Evolutionary conservation across 306 rosid species (phyloP).

Genomic region (Hippophae gyantsensis): DNA sequence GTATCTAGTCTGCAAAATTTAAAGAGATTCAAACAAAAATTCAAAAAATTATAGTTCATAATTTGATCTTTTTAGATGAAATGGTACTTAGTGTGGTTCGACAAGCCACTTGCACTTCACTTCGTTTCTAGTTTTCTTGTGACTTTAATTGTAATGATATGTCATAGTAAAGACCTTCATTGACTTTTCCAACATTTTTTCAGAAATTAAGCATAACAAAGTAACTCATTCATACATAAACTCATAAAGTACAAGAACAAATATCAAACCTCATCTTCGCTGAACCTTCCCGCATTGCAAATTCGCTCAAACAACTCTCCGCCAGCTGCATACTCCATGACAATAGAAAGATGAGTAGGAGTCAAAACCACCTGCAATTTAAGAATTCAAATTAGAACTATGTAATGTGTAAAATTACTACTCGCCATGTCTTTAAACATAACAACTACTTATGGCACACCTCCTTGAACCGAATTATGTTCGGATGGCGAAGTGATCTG

Average conservation of each 20-base stretch:
- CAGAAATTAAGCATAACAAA: slow-evolving; percentile 8
- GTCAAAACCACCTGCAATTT: slow-evolving; percentile 67
- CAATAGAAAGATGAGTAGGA: slow-evolving; percentile 77
- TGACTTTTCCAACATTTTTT: slow-evolving; percentile 1
- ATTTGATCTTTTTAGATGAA: too few species aligned
- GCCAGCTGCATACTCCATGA: slow-evolving; percentile 89
- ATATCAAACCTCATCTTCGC: slow-evolving; percentile 67
- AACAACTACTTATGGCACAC: slow-evolving; percentile 16
- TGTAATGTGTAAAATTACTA: neutral
- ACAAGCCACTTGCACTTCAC: too few species aligned
- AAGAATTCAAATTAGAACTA: slow-evolving; percentile 8
- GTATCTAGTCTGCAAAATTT: slow-evolving; percentile 59
- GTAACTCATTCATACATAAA: neutral
- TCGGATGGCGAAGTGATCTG: slow-evolving; percentile 70
- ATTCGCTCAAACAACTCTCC: slow-evolving; percentile 80
- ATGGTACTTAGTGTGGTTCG: too few species aligned
- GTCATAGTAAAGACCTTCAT: too few species aligned
- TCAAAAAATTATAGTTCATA: too few species aligned
- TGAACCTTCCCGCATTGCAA: slow-evolving; percentile 75
- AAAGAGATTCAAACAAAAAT: neutral
- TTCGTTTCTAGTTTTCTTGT: too few species aligned
- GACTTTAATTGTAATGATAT: too few species aligned
- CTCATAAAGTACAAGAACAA: neutral
- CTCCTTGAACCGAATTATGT: slow-evolving; percentile 76
- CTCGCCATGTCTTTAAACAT: neutral